Conservation (phyloP, 2,329 filamentous ascomycete genomes). For the Stachybotrys chlorohalonatus region DNA sequence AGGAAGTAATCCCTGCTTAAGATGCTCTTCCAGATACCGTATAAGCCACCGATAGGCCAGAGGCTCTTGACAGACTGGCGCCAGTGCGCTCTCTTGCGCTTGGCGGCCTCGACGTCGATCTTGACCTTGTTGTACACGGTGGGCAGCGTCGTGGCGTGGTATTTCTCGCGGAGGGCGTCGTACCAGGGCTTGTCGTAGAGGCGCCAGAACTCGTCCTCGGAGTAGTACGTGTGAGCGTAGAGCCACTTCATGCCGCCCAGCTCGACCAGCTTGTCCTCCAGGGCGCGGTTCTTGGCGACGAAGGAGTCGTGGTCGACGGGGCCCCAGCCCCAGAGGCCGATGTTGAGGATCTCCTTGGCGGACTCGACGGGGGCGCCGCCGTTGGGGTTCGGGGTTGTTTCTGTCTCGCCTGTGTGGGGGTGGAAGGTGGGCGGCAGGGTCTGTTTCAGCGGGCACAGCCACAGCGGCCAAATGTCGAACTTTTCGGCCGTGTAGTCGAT, state of each 20-base stretch:
- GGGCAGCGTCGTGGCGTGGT: slow-evolving; percentile 52
- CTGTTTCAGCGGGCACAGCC: slow-evolving; percentile 47
- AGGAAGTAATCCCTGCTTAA: slow-evolving; percentile 46
- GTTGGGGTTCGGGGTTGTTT: slow-evolving; percentile 6
- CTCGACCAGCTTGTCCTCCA: slow-evolving; percentile 60
- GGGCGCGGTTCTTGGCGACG: slow-evolving; percentile 56
- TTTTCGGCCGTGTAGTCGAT: slow-evolving; percentile 43
- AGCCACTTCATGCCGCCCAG: slow-evolving; percentile 79
- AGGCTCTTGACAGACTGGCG: slow-evolving; percentile 34
- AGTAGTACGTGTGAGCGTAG: slow-evolving; percentile 79
- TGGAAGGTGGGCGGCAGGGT: slow-evolving; percentile 44
- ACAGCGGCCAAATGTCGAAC: slow-evolving; percentile 50
- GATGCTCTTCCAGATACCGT: slow-evolving; percentile 51
- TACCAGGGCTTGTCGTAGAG: slow-evolving; percentile 54
- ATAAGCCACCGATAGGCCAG: slow-evolving; percentile 49
- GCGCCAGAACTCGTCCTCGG: slow-evolving; percentile 60
- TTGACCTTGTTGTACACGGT: slow-evolving; percentile 64
- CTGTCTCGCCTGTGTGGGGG: slow-evolving; percentile 34
- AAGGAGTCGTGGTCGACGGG: slow-evolving; percentile 49
- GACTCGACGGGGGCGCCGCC: slow-evolving; percentile 6
- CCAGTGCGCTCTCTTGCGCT: slow-evolving; percentile 26
- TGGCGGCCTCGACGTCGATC: slow-evolving; percentile 39
- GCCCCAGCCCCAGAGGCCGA: slow-evolving; percentile 75
- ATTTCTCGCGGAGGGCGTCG: slow-evolving; percentile 52
- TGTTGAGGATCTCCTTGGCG: slow-evolving; percentile 42